These are phyloP conservation scores for Leucaena leucocephala DNA, from an alignment of 306 rosid species.

Conservation along the genomic window DNA sequence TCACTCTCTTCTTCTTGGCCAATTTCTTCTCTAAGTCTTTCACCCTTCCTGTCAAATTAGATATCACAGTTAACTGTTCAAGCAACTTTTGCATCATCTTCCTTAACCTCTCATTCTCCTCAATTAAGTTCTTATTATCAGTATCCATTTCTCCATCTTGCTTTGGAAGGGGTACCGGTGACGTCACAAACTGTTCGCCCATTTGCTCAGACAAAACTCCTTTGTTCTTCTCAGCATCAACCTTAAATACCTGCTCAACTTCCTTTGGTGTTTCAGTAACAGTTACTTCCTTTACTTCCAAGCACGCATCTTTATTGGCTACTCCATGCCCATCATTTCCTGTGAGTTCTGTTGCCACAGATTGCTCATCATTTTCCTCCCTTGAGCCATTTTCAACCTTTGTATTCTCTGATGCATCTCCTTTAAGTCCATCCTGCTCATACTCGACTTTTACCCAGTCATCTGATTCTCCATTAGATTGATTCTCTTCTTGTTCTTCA, in stretches of 20 bases:
- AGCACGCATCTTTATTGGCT: slow-evolving; percentile 1
- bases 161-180: neutral
- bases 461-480: slow-evolving; percentile 30
- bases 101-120: slow-evolving; percentile 65
- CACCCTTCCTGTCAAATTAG: slow-evolving; percentile 61
- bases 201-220: neutral
- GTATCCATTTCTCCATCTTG: slow-evolving; percentile 10
- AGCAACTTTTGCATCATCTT: slow-evolving; percentile 62
- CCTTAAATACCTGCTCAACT: neutral
- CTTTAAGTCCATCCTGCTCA: slow-evolving; percentile 20
- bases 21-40: slow-evolving; percentile 70
- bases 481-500: slow-evolving; percentile 36
- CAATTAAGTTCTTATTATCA: slow-evolving; percentile 24
- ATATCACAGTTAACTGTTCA: slow-evolving; percentile 61
- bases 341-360: neutral
- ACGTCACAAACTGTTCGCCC: slow-evolving; percentile 1
- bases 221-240: neutral
- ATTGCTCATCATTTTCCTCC: neutral
- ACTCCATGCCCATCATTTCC: neutral
- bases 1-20: slow-evolving; percentile 45
- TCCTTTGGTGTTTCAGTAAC: neutral
- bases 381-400: neutral
- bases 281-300: slow-evolving; percentile 6
- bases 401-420: neutral
- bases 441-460: slow-evolving; percentile 27